A percentile compares a stretch with the other conserved stretches of the same genome.
phyloP scores from a whole-genome alignment of 2,329 filamentous ascomycete species.

The Monilinia aucupariae region DNA sequence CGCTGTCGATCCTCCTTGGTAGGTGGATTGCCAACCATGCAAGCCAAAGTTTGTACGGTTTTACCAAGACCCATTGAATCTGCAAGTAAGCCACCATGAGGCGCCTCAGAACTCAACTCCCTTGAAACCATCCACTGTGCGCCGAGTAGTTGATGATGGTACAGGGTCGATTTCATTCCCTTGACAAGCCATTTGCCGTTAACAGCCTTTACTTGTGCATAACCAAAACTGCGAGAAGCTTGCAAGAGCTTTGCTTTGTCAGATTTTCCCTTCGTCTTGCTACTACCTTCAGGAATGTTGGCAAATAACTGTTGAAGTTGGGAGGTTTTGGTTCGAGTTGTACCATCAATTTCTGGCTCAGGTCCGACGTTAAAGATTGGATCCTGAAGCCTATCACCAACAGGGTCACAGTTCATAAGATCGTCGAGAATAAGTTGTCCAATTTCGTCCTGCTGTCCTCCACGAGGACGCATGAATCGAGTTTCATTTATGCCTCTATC shows the following conservation, averaged over 20 bases:
- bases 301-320: constrained; percentile 30
- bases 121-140: constrained; percentile 49
- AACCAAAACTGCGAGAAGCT: constrained; percentile 41
- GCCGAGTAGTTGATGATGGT: constrained; percentile 47
- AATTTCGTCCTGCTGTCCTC: constrained; percentile 21
- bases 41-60: constrained; percentile 46
- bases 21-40: constrained; percentile 38
- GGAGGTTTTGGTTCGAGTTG: constrained; percentile 21
- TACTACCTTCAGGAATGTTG: constrained; percentile 26
- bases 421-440: constrained; percentile 24
- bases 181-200: constrained; percentile 40
- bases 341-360: constrained; percentile 22
- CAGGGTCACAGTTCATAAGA: constrained; percentile 24
- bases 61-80: constrained; percentile 64
- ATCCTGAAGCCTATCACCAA: constrained; percentile 26
- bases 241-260: constrained; percentile 38
- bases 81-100: constrained; percentile 51
- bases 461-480: neutral
- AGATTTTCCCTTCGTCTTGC: constrained; percentile 18
- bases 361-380: constrained; percentile 22
- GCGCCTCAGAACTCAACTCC: constrained; percentile 39
- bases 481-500: constrained; percentile 2
- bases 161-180: constrained; percentile 44
- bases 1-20: constrained; percentile 35
- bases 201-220: constrained; percentile 33